These are phyloP conservation scores for Globisporangium camurandrum DNA, from an alignment of 352 stramenopile genomes.

Conservation along the genomic window DNA sequence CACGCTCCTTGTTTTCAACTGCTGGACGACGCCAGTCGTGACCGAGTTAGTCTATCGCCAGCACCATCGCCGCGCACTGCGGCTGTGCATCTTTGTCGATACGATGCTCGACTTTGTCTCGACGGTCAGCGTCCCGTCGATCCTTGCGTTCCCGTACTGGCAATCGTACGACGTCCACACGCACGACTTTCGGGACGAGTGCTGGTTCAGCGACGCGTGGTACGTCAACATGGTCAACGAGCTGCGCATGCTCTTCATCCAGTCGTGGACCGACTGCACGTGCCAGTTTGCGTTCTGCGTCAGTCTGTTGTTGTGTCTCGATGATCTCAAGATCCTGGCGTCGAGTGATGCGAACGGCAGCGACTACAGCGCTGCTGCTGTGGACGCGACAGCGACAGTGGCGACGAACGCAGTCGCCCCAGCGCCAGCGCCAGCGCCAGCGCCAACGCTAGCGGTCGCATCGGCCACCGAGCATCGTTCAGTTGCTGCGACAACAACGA, in stretches of 20 bases:
- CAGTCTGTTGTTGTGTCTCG: conserved; percentile 11
- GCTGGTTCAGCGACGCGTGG: conserved; percentile 16
- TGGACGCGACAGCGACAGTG: background rate
- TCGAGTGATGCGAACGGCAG: background rate
- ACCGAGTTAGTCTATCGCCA: background rate
- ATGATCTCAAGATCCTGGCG: conserved; percentile 18
- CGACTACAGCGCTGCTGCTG: background rate
- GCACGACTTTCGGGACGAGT: conserved; percentile 6
- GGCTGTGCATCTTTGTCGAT: conserved; percentile 11
- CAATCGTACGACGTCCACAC: conserved; percentile 3
- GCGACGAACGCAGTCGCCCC: background rate
- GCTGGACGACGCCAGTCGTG: conserved; percentile 13
- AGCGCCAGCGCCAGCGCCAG: background rate
- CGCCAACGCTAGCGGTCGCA: background rate
- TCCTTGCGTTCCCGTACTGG: conserved; percentile 7
- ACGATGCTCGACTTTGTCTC: conserved; percentile 10
- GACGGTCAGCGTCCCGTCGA: conserved; percentile 4
- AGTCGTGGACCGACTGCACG: conserved; percentile 12
- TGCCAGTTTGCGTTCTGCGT: conserved; percentile 3
- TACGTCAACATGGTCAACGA: conserved; percentile 18
- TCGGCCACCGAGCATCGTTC: background rate
- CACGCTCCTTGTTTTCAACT: conserved; percentile 10
- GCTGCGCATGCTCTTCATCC: conserved; percentile 13
- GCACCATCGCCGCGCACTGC: conserved; percentile 4
- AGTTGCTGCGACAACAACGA: no score